phyloP scores from a whole-genome alignment of 305 asterid genomes.

The Fraxinus albicans region DNA sequence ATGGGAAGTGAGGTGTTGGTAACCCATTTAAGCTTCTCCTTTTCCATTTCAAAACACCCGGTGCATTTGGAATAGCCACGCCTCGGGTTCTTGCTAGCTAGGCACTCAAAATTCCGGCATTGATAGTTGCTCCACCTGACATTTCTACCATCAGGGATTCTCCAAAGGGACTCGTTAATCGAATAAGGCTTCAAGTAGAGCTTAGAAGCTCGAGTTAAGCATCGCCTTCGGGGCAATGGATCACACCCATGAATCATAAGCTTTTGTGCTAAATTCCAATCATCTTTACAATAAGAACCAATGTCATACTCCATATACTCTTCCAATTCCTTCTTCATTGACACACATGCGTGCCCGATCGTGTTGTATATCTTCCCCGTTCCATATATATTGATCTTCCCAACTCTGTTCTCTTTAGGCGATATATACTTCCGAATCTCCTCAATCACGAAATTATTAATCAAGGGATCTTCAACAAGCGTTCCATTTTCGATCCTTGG shows the following conservation, averaged over 20 bases:
- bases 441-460: slow-evolving; percentile 61
- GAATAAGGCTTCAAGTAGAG: slow-evolving; percentile 69
- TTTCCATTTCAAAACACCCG: slow-evolving; percentile 86
- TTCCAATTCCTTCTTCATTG: slow-evolving; percentile 67
- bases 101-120: slow-evolving; percentile 70
- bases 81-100: slow-evolving; percentile 64
- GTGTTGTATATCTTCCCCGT: slow-evolving; percentile 57
- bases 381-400: slow-evolving; percentile 65
- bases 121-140: slow-evolving; percentile 85
- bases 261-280: slow-evolving; percentile 72
- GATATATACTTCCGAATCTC: slow-evolving; percentile 84
- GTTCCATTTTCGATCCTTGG: slow-evolving; percentile 46
- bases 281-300: slow-evolving; percentile 87
- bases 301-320: slow-evolving; percentile 83
- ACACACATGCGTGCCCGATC: slow-evolving; percentile 74
- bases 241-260: slow-evolving; percentile 84
- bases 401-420: slow-evolving; percentile 61
- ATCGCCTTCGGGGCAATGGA: slow-evolving; percentile 77
- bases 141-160: slow-evolving; percentile 71
- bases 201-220: slow-evolving; percentile 73
- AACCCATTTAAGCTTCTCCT: slow-evolving; percentile 76
- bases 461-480: slow-evolving; percentile 61
- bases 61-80: slow-evolving; percentile 65
- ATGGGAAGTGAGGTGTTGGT: slow-evolving; percentile 35
- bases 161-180: slow-evolving; percentile 78